Evolutionary conservation across 306 rosid genomes (phyloP), one percentile per base, ranked within the genome.

Genomic region (Datisca glomerata): DNA sequence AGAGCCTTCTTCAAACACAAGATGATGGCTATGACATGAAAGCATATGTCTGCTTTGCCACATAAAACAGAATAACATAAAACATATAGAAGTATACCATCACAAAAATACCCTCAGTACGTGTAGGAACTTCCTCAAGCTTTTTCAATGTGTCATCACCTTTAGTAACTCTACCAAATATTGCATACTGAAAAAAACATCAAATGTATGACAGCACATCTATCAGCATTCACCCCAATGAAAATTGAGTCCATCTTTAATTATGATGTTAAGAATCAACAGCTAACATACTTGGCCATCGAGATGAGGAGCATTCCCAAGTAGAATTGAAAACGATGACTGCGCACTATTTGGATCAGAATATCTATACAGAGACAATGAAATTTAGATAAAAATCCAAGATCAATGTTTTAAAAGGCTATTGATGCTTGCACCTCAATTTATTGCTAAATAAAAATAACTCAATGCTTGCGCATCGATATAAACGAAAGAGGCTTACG

Each of bases 261-360:
- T 18, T 57, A 46, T 21, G 38, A 61, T 27, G 28, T 68, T 47
- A 12, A 41, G 49, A 41, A 19, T 31, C 23, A 40, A 19, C 21
- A 45, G 47, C 32, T 41, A 52, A 38, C 69, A 44, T 34, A 84
- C 91, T 78, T 68, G 57, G 41, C 83, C 74, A 61, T 89, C 93
- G 32, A 89, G 95, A 78, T 89, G 98, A 68, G 98, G 86, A 35
- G 98, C 69, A 71, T 80, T 53, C 48, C 93, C 91, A 5, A 89
- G 86, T 45, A 89, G 85, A 17, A 89, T 80, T 18, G 98, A 89
- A 60, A 89, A 84, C 5, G 98, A 89, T 12, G 93, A 89, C 11
- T 53, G 33, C 7, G 53, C 98, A 59, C 95, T 89, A 54, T 89
- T 67, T 6, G 93, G 93, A 58, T 89, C 98, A 2, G 65, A 79